Evolutionary conservation across 495 filamentous ascomycete species (phyloP), one percentile per base, ranked within the genome.

Genomic region (Penicillium salamii): DNA sequence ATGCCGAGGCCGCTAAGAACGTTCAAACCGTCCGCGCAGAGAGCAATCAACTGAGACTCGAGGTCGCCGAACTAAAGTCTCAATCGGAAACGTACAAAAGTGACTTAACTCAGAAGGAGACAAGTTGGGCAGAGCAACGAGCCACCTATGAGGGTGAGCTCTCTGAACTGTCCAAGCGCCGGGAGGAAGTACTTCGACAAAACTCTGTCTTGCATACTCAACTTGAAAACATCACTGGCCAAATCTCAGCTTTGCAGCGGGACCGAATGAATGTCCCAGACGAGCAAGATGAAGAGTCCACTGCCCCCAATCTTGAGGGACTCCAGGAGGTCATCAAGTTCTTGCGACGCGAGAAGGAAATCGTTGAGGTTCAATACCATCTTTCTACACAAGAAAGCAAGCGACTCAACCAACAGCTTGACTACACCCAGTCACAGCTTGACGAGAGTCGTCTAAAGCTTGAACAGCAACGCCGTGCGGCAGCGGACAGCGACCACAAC

Each of bases 341-440:
- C 68, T 72, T 97, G 44, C 84, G 95, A n/a, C 83, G 88, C 36
- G 95, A 97, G 71, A 97, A 97, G 71, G 91, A 97, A 58, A 97
- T 99, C 56, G 83, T 97, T 3, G 91, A 97, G 49, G 89, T 96
- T 6, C 91, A 97, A 59, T 89, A 89, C 50, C 90, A 97, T 53
- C 78, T 96, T 26, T 89, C 89, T 39, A 72, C 85, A 0, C 88
- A 96, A 60, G 93, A 97, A 61, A 76, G 80, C 43, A 95, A 90
- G 65, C 81, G 95, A 21, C 69, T 96, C 4, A 86, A 91, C 52
- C 90, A 97, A 47, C 90, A 97, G 55, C 76, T 97, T 15, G 87
- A 95, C 42, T 88, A 96, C 69, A 77, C 86, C 12, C 89, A 89
- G 53, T 80, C 81, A 17, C 87, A 95, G 60, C 83, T 97, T 3